Evolutionary conservation across 148 eudicot species (phyloP).

Genomic region (Vaccinium vitisidaea): DNA sequence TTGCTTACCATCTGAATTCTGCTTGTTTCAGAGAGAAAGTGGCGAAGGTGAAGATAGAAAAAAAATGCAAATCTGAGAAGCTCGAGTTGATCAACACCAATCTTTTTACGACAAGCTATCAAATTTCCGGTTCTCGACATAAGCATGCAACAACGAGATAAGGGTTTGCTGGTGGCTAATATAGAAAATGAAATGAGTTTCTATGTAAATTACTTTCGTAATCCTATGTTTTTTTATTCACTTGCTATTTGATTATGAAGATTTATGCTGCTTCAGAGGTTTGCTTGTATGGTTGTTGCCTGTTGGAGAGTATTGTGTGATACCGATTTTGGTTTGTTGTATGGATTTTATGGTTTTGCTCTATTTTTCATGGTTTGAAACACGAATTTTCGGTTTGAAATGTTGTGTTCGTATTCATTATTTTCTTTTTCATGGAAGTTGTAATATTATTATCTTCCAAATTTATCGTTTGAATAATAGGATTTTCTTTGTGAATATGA

Average conservation of each 20-base stretch:
- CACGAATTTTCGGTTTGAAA: background rate
- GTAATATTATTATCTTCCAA: background rate
- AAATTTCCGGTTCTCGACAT: background rate
- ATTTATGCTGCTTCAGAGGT: background rate
- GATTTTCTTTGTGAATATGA: too few species aligned
- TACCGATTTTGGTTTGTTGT: conserved; percentile 4
- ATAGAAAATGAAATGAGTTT: background rate
- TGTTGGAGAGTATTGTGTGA: background rate
- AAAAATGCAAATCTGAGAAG: background rate
- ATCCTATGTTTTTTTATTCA: background rate
- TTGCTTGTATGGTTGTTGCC: conserved; percentile 9
- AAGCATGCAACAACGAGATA: background rate
- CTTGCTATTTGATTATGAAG: background rate
- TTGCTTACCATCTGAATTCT: background rate
- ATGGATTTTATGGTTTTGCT: conserved; percentile 11
- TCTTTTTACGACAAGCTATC: background rate
- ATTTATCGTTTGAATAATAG: too few species aligned
- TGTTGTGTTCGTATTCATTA: background rate
- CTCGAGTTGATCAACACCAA: background rate
- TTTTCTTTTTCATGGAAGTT: background rate
- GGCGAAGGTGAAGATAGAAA: conserved; percentile 10
- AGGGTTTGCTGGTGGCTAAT: conserved; percentile 4
- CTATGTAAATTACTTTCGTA: conserved; percentile 9
- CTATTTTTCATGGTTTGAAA: background rate
- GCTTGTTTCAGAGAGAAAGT: conserved; percentile 47